A percentile compares a stretch with the other conserved stretches of the same genome.
Conservation (phyloP, 2,329 filamentous ascomycete genomes). For the Coniochaeta pulveracea region DNA sequence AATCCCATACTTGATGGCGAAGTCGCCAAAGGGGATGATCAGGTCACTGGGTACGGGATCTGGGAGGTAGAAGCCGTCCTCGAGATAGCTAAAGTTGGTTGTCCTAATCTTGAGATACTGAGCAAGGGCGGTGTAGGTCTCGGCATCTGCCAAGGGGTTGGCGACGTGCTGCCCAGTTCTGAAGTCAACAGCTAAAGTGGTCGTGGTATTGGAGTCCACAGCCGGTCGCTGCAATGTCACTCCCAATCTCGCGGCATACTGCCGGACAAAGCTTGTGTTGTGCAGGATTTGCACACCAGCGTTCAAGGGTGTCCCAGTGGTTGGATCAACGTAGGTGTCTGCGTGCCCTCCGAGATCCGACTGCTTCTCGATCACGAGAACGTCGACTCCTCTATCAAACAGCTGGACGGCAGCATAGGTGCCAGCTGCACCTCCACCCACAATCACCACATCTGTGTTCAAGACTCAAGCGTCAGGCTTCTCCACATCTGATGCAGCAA, state of each 20-base stretch:
- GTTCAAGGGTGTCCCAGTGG: slow-evolving; percentile 11
- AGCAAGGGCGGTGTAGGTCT: slow-evolving; percentile 5
- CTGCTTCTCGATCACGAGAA: slow-evolving; percentile 7
- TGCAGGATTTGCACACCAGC: slow-evolving; percentile 13
- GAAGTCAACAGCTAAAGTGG: slow-evolving; percentile 13
- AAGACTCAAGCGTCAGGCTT: no score
- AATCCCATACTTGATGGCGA: slow-evolving; percentile 28
- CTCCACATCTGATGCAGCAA: no score
- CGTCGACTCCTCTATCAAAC: slow-evolving; percentile 6
- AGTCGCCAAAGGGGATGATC: slow-evolving; percentile 26
- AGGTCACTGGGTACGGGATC: slow-evolving; percentile 32
- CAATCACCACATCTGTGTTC: slow-evolving; percentile 7
- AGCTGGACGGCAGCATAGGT: slow-evolving; percentile 8
- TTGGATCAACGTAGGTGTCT: slow-evolving; percentile 18
- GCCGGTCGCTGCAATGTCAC: slow-evolving; percentile 8
- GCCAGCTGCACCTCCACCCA: slow-evolving; percentile 9
- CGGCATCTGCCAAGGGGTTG: slow-evolving; percentile 1
- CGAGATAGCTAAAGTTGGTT: slow-evolving; percentile 5
- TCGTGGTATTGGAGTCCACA: slow-evolving; percentile 15
- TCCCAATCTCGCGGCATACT: slow-evolving; percentile 20
- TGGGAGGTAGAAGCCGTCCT: slow-evolving; percentile 25
- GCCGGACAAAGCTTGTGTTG: slow-evolving; percentile 20
- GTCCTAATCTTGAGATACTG: slow-evolving; percentile 6
- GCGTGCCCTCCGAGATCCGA: slow-evolving; percentile 18
- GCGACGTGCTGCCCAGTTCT: slow-evolving; percentile 12